These are phyloP conservation scores for Lachancea fermentati DNA, from an alignment of 805 yeast genomes.

Conservation along the genomic window DNA sequence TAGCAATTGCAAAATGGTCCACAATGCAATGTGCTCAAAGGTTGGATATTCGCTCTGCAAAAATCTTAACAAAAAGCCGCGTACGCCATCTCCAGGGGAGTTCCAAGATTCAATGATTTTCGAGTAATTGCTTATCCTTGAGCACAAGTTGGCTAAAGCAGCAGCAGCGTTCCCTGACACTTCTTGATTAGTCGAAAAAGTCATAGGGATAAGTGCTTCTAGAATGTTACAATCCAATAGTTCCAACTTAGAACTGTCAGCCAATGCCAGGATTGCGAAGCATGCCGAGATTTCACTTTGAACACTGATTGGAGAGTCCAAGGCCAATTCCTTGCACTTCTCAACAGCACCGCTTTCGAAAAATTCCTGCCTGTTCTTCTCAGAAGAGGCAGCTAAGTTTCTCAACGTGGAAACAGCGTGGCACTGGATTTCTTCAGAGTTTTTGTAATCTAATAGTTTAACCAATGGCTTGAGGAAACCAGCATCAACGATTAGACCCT, in stretches of 20 bases:
- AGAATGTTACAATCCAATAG: conserved; percentile 78
- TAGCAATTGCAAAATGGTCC: conserved; percentile 91
- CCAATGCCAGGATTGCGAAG: conserved; percentile 91
- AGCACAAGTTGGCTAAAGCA: conserved; percentile 91
- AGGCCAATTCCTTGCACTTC: conserved; percentile 82
- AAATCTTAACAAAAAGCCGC: conserved; percentile 76
- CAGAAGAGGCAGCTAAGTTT: conserved; percentile 92
- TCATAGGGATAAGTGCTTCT: conserved; percentile 86
- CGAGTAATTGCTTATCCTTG: conserved; percentile 79
- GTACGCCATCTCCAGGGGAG: conserved; percentile 76
- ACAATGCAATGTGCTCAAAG: conserved; percentile 94
- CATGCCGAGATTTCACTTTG: conserved; percentile 97
- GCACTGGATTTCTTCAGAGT: conserved; percentile 94
- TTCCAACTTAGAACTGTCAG: conserved; percentile 87
- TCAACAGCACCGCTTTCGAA: conserved; percentile 94
- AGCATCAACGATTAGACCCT: conserved; percentile 91
- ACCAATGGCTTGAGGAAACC: conserved; percentile 93
- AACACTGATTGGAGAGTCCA: conserved; percentile 82
- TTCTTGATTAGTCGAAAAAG: conserved; percentile 81
- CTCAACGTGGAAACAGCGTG: conserved; percentile 96
- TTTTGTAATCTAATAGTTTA: conserved; percentile 71
- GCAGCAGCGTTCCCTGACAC: conserved; percentile 99
- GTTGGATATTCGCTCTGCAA: conserved; percentile 82
- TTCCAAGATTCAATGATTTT: conserved; percentile 76
- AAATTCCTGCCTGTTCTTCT: conserved; percentile 84